These are phyloP conservation scores for Termitomyces sp. DNA, from an alignment of 768 basidiomycete species.

Conservation along the genomic window DNA sequence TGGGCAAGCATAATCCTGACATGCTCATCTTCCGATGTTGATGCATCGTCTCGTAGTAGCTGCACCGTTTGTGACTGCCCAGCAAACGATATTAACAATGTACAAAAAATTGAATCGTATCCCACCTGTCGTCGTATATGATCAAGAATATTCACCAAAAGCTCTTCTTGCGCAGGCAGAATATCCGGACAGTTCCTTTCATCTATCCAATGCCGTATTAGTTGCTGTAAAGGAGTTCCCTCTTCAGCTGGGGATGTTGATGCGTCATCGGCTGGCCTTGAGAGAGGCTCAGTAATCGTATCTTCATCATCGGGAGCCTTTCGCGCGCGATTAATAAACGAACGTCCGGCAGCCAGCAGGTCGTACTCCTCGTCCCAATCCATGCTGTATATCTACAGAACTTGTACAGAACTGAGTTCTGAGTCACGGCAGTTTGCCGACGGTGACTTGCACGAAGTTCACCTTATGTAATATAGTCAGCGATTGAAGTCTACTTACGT, in stretches of 20 bases:
- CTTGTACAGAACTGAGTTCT: neutral
- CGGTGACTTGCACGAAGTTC: neutral
- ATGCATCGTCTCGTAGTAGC: constrained; percentile 70
- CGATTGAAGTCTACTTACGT: no score
- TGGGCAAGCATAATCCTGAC: constrained; percentile 90
- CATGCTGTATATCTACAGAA: constrained; percentile 16
- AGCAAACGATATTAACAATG: neutral
- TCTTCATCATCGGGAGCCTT: constrained; percentile 33
- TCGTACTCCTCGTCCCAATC: constrained; percentile 36
- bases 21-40: constrained; percentile 89
- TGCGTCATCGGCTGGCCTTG: constrained; percentile 4
- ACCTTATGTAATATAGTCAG: neutral
- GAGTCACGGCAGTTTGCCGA: neutral
- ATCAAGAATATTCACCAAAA: constrained; percentile 64
- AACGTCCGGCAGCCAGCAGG: constrained; percentile 19
- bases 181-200: constrained; percentile 81
- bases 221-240: constrained; percentile 60
- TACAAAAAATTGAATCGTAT: neutral
- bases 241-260: constrained; percentile 19
- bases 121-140: constrained; percentile 80
- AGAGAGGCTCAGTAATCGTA: constrained; percentile 20
- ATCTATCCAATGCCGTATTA: constrained; percentile 83
- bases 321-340: constrained; percentile 28
- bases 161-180: constrained; percentile 63
- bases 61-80: constrained; percentile 74